These are phyloP conservation scores for Cryptosporidium tyzzeri DNA, from an alignment of 169 alveolate species.

Conservation along the genomic window DNA sequence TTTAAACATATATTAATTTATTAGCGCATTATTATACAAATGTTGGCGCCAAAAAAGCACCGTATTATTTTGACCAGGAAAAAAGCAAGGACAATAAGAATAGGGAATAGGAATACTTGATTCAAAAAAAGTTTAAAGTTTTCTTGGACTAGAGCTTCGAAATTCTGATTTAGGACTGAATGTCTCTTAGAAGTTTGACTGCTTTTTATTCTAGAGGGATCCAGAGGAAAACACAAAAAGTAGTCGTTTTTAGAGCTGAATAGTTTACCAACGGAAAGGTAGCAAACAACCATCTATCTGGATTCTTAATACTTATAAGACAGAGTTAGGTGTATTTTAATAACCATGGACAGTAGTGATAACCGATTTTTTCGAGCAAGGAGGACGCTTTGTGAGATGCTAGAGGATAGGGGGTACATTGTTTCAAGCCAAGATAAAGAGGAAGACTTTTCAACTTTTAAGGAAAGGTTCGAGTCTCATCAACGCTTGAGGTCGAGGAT, in stretches of 20 bases:
- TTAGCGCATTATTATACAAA: background rate
- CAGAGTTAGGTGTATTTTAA: background rate
- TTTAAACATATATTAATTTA: background rate
- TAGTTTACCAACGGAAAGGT: background rate
- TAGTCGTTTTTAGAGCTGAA: background rate
- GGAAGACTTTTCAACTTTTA: conserved; percentile 87
- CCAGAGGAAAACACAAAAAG: background rate
- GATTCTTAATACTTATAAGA: background rate
- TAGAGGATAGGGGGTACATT: conserved; percentile 91
- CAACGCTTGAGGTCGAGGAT: conserved; percentile 85
- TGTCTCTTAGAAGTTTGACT: background rate
- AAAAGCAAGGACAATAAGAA: background rate
- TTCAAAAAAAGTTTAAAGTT: background rate
- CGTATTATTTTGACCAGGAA: conserved; percentile 7
- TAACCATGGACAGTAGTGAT: conserved; percentile 88
- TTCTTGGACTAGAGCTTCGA: background rate
- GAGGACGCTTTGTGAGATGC: conserved; percentile 91
- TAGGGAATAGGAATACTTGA: background rate
- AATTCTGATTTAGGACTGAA: background rate
- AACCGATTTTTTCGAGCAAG: conserved; percentile 90
- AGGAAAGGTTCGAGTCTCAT: conserved; percentile 83
- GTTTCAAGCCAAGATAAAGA: conserved; percentile 87
- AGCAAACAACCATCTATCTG: background rate
- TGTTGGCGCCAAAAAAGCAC: background rate
- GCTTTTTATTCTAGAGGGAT: background rate